Base-by-base conservation (phyloP, 192 early-diverging fungal genomes). In the Coemansia sp. region DNA sequence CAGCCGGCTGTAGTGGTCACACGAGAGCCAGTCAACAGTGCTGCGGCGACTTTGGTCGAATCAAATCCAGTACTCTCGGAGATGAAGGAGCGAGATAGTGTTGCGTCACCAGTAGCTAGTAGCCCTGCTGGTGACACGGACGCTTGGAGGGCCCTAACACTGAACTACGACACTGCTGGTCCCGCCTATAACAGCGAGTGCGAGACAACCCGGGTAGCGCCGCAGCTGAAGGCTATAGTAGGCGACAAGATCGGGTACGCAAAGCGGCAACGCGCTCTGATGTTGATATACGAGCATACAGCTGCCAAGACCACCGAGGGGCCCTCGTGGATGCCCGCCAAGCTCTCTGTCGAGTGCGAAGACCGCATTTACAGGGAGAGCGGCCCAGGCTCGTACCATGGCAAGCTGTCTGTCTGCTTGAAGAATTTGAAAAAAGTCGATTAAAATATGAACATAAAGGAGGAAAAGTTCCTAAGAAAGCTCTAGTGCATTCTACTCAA, bases 361-460 rank as follows among this genome's bases (percentile, higher is more conserved):
- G 50, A 37, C 25, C 31, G 35, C 6, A 36, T 73, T 6, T 79
- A 79, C 26, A 13, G 28, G 1, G n/a, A 26, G 10, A 70, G 71
- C 6, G 76, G 64, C 23, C 58, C 65, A 0, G 71, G 76, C 36
- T 64, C 76, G 18, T 79, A 79, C 39, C 68, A 73, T 16, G 68
- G 60, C 31, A 70, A 73, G 26, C 64, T 79, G 50, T 42, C 73
- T 6, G 52, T 18, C 7, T 61, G 70, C 25, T 4, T 79, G 37
- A 68, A 37, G 16, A 59, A 65, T 34, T 48, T 79, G 41, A 79
- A 79, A 16, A 64, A 59, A n/a, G 52, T 52, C 18, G 47, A 18
- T 41, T 47, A 34, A 42, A 38, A 25, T 33, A 55, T 31, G 38
- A 38, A 59, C 56, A 20, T 33, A n/a, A 42, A 61, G 25, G 6